These are phyloP conservation scores for Dactylellina leptospora DNA, from an alignment of 2,329 filamentous ascomycete species.

Conservation along the genomic window DNA sequence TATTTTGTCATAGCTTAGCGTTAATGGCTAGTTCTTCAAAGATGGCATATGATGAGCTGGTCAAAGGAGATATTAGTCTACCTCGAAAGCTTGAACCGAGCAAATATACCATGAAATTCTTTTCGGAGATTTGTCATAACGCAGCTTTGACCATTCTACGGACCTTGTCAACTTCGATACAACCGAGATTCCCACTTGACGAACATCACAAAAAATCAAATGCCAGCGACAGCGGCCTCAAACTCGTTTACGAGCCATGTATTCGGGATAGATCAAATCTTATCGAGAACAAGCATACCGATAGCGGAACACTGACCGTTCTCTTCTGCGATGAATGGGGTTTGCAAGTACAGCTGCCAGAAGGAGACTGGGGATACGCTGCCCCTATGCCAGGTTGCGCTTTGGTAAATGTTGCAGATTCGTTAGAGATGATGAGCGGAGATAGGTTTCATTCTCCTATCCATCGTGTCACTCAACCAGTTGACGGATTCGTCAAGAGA, in stretches of 20 bases:
- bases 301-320: slow-evolving; percentile 32
- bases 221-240: slow-evolving; percentile 32
- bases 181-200: slow-evolving; percentile 4
- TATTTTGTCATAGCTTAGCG: not conserved
- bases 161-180: slow-evolving; percentile 8
- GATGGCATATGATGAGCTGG: slow-evolving; percentile 46
- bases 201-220: slow-evolving; percentile 19
- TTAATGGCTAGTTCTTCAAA: not conserved
- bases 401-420: slow-evolving; percentile 43
- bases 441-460: slow-evolving; percentile 24
- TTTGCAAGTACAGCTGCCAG: slow-evolving; percentile 25
- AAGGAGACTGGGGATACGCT: slow-evolving; percentile 32
- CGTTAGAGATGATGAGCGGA: slow-evolving; percentile 19
- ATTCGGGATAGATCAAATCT: slow-evolving; percentile 13
- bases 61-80: slow-evolving; percentile 32
- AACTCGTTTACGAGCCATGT: slow-evolving; percentile 35
- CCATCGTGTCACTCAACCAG: slow-evolving; percentile 44
- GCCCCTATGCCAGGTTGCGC: slow-evolving; percentile 21
- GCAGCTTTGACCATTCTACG: slow-evolving; percentile 24
- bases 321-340: slow-evolving; percentile 43
- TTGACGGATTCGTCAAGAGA: slow-evolving; percentile 37
- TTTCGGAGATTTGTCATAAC: slow-evolving; percentile 45
- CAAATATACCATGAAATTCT: slow-evolving; percentile 32
- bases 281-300: slow-evolving; percentile 43
- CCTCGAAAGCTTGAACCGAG: slow-evolving; percentile 17